Conservation (phyloP, 495 filamentous ascomycete species). For the Talaromyces liani region DNA sequence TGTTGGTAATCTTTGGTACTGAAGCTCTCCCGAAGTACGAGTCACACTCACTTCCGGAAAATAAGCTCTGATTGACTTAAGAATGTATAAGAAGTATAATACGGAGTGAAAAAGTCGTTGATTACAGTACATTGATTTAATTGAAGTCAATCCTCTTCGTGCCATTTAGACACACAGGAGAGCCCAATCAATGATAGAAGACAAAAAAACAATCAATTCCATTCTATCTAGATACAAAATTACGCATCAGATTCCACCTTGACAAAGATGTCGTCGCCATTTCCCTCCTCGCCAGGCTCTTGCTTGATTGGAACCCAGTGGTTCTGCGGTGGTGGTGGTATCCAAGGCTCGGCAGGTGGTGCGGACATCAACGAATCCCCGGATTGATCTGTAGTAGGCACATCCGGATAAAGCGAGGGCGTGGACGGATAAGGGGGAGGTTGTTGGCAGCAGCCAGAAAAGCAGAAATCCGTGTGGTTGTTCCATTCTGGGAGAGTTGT, state of each 20-base stretch:
- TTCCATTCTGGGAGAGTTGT: background rate
- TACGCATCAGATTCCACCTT: conserved; percentile 14
- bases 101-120: too few relatives aligned
- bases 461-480: background rate
- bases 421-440: conserved; percentile 4
- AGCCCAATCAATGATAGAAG: background rate
- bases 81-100: too few relatives aligned
- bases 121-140: too few relatives aligned
- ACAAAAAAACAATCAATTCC: background rate
- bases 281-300: conserved; percentile 8
- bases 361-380: background rate
- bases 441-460: conserved; percentile 5
- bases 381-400: conserved; percentile 1
- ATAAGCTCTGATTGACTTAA: too few relatives aligned
- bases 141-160: background rate
- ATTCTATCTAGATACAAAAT: background rate
- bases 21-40: too few relatives aligned
- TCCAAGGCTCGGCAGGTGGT: background rate
- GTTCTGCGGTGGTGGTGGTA: conserved; percentile 1
- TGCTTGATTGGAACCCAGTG: conserved; percentile 12
- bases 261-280: conserved; percentile 9
- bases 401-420: conserved; percentile 4
- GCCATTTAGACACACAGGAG: background rate
- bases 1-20: background rate
- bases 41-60: too few relatives aligned